Percentiles rank a stretch among this genome's conserved stretches.
phyloP scores from a whole-genome alignment of 768 basidiomycete species.

The Collybiopsis luxurians region DNA sequence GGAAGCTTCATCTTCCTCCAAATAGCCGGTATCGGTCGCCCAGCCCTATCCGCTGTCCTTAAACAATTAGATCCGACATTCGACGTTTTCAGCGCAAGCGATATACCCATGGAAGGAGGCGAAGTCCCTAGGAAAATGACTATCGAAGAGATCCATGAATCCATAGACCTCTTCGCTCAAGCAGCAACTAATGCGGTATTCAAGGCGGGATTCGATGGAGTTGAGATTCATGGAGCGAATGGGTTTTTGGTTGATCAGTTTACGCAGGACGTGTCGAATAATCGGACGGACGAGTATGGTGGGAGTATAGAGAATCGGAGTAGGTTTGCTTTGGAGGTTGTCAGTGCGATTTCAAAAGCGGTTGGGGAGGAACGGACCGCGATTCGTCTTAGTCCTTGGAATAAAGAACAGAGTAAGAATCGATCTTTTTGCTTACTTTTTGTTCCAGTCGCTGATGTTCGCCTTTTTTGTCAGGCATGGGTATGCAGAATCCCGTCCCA shows the following conservation, averaged over 20 bases:
- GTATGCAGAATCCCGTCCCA: constrained; percentile 41
- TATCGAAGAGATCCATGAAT: constrained; percentile 34
- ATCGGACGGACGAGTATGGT: constrained; percentile 50
- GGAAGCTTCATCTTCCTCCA: constrained; percentile 45
- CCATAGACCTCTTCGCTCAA: constrained; percentile 32
- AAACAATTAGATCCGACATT: constrained; percentile 14
- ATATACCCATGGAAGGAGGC: constrained; percentile 3
- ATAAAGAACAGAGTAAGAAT: constrained; percentile 20
- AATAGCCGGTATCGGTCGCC: constrained; percentile 43
- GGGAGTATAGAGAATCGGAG: constrained; percentile 47
- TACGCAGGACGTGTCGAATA: constrained; percentile 37
- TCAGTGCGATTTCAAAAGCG: constrained; percentile 34
- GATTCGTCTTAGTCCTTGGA: constrained; percentile 44
- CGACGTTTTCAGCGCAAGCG: constrained; percentile 20
- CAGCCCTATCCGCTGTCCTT: constrained; percentile 19
- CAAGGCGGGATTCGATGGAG: constrained; percentile 53
- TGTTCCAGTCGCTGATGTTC: constrained; percentile 17
- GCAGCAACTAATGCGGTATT: constrained; percentile 40
- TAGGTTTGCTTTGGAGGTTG: constrained; percentile 42
- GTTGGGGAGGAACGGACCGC: constrained; percentile 42
- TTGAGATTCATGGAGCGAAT: constrained; percentile 39
- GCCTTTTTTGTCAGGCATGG: constrained; percentile 27
- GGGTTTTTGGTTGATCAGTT: constrained; percentile 41
- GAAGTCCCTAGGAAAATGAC: constrained; percentile 29
- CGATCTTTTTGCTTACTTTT: constrained; percentile 17